These are phyloP conservation scores for Irpex sp. DNA, from an alignment of 1,284 basidiomycete species.

Conservation along the genomic window DNA sequence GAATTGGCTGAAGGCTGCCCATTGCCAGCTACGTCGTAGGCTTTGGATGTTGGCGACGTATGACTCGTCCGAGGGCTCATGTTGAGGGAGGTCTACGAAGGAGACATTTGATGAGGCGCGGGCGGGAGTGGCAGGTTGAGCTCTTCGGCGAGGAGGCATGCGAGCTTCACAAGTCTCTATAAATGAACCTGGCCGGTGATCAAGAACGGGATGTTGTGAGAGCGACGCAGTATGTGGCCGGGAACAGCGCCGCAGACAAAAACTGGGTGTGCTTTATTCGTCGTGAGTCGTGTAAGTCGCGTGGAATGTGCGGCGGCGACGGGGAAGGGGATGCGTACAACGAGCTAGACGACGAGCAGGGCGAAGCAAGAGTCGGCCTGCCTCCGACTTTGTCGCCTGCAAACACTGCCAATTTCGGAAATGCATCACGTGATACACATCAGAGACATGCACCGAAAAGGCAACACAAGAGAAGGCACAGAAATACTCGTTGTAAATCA, in stretches of 20 bases:
- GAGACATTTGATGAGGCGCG: slow-evolving; percentile 22
- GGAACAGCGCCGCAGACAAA: neutral
- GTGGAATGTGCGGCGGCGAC: neutral
- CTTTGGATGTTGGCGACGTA: slow-evolving; percentile 41
- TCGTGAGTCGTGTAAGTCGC: neutral
- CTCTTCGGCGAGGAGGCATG: slow-evolving; percentile 32
- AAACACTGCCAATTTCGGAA: neutral
- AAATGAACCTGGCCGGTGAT: slow-evolving; percentile 12
- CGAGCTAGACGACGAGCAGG: slow-evolving; percentile 13
- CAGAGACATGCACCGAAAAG: neutral
- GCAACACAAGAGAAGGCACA: no score
- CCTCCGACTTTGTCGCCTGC: slow-evolving; percentile 6
- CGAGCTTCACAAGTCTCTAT: slow-evolving; percentile 21
- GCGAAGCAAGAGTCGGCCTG: neutral
- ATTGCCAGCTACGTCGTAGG: slow-evolving; percentile 72
- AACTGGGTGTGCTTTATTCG: neutral
- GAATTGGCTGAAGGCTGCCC: slow-evolving; percentile 82
- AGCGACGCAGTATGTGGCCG: neutral
- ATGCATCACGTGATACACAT: neutral
- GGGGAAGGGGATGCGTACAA: slow-evolving; percentile 1
- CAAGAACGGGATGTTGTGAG: slow-evolving; percentile 10
- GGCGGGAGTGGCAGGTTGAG: slow-evolving; percentile 24
- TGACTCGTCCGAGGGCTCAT: slow-evolving; percentile 21
- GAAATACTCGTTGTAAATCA: no score
- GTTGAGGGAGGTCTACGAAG: slow-evolving; percentile 21